phyloP scores from a whole-genome alignment of 345 rosid genomes.

The Physaria fendleri region DNA sequence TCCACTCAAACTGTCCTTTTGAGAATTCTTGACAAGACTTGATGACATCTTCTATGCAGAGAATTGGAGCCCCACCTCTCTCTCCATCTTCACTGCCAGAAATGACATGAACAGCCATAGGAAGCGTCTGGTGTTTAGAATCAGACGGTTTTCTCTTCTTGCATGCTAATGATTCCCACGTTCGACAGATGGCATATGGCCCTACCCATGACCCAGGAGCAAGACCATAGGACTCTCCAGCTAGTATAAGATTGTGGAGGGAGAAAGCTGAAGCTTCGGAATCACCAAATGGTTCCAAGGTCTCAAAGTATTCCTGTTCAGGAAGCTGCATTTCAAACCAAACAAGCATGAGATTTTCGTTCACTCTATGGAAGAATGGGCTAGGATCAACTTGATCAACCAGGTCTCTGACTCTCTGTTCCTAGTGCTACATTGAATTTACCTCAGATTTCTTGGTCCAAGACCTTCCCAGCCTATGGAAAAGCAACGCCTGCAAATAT shows the following conservation, averaged over 20 bases:
- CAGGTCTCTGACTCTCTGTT: background rate
- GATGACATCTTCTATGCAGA: conserved; percentile 72
- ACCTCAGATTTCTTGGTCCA: conserved; percentile 65
- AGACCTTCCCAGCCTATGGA: conserved; percentile 80
- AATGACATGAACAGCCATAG: conserved; percentile 83
- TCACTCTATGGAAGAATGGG: background rate
- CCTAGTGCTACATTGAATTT: background rate
- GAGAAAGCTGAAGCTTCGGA: conserved; percentile 62
- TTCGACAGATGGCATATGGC: conserved; percentile 88
- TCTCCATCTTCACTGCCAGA: conserved; percentile 95
- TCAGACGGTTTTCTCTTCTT: conserved; percentile 39
- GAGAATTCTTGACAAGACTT: conserved; percentile 67
- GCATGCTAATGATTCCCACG: conserved; percentile 73
- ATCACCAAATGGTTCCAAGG: conserved; percentile 79
- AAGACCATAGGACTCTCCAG: conserved; percentile 76
- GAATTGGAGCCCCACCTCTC: conserved; percentile 93
- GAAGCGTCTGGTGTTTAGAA: conserved; percentile 37
- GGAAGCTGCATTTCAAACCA: conserved; percentile 46
- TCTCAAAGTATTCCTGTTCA: conserved; percentile 58
- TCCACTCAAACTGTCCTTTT: conserved; percentile 55
- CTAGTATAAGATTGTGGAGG: conserved; percentile 74
- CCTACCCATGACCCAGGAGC: conserved; percentile 99
- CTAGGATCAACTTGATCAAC: background rate
- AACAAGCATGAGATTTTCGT: conserved; percentile 16
- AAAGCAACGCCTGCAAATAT: conserved; percentile 64